phyloP scores from a whole-genome alignment of 345 rosid species.

The Xanthoceras sorbifolium region DNA sequence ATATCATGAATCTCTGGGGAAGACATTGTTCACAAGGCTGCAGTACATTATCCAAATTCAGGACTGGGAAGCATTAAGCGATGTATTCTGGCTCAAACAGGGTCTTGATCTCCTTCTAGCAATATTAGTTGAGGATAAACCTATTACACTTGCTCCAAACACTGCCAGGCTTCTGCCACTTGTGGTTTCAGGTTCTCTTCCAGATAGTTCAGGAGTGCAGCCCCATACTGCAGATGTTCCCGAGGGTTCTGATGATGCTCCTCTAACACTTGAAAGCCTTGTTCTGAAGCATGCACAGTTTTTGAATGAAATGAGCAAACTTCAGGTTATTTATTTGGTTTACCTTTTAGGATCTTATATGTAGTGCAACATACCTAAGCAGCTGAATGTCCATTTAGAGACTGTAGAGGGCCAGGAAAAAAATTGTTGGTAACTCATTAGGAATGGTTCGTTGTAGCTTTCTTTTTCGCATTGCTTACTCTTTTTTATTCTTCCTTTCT shows the following conservation, averaged over 20 bases:
- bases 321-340: slow-evolving; percentile 59
- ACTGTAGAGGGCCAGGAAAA: background rate
- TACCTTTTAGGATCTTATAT: slow-evolving; percentile 11
- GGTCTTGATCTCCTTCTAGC: slow-evolving; percentile 98
- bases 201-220: slow-evolving; percentile 65
- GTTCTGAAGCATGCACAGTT: slow-evolving; percentile 87
- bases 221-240: slow-evolving; percentile 57
- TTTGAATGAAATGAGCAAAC: slow-evolving; percentile 82
- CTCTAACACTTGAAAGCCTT: slow-evolving; percentile 76
- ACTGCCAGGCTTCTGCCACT: slow-evolving; percentile 86
- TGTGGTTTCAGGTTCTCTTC: slow-evolving; percentile 48
- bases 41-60: slow-evolving; percentile 86
- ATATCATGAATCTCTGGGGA: slow-evolving; percentile 81
- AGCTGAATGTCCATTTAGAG: background rate
- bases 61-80: slow-evolving; percentile 98
- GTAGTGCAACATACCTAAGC: background rate
- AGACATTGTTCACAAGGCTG: slow-evolving; percentile 75
- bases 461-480: background rate
- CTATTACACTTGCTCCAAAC: slow-evolving; percentile 94
- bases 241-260: slow-evolving; percentile 71
- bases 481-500: background rate
- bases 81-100: slow-evolving; percentile 99
- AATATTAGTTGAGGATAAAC: slow-evolving; percentile 79
- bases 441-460: background rate
- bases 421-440: background rate